phyloP scores from a whole-genome alignment of 2,329 filamentous ascomycete genomes.

The Peltaster fructicola region DNA sequence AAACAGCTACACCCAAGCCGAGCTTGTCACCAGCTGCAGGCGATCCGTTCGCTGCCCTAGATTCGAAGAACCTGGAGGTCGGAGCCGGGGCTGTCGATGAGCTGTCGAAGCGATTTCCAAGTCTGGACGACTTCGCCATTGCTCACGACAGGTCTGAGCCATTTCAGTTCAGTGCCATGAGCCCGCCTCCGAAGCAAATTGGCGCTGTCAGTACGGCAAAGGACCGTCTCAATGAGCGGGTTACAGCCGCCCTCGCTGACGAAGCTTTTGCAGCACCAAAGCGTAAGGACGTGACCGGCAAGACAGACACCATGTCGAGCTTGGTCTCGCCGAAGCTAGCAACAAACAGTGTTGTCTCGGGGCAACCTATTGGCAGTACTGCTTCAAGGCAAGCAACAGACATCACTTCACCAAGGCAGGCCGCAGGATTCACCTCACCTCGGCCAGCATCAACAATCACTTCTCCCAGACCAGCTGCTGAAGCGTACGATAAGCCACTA shows the following conservation, averaged over 20 bases:
- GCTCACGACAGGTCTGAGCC: conserved; percentile 68
- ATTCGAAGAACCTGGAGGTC: conserved; percentile 40
- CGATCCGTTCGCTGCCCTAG: conserved; percentile 83
- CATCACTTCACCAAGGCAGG: conserved; percentile 5
- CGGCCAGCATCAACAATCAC: conserved; percentile 5
- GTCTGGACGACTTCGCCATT: conserved; percentile 80
- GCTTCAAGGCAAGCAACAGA: conserved; percentile 4
- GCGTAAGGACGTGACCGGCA: conserved; percentile 4
- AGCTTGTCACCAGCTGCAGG: conserved; percentile 32
- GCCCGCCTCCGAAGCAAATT: conserved; percentile 20
- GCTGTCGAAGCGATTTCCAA: conserved; percentile 69
- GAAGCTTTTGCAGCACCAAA: conserved; percentile 47
- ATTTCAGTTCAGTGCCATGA: conserved; percentile 49
- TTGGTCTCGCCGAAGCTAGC: too few relatives aligned
- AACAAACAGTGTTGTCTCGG: too few relatives aligned
- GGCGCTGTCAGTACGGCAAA: too few relatives aligned
- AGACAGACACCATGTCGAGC: conserved; percentile 5
- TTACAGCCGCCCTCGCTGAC: conserved; percentile 64
- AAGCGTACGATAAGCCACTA: too few relatives aligned
- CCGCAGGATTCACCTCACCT: too few relatives aligned
- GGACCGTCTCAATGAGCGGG: conserved; percentile 43
- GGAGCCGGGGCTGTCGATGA: conserved; percentile 49
- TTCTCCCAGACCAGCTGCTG: conserved; percentile 23
- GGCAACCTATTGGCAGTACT: too few relatives aligned
- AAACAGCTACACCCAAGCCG: conserved; percentile 31